These are phyloP conservation scores for Botrytis cinerea DNA, from an alignment of 2,329 filamentous ascomycete species.

Conservation along the genomic window DNA sequence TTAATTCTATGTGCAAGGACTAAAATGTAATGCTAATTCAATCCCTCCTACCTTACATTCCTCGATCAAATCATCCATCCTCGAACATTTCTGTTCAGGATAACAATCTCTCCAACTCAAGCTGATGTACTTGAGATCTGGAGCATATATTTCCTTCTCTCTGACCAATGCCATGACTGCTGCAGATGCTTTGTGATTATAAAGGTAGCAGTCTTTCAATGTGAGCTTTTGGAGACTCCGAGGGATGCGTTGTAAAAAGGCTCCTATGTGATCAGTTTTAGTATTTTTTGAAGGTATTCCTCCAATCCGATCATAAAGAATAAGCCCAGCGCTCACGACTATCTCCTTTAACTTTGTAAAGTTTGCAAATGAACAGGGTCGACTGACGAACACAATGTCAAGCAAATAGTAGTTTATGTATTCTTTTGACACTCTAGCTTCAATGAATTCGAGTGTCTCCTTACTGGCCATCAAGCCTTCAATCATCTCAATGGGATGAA, in stretches of 20 bases:
- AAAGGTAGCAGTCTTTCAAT: neutral
- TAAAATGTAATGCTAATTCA: neutral
- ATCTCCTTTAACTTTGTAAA: neutral
- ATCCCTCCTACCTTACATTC: neutral
- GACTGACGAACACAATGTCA: neutral
- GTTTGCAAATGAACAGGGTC: neutral
- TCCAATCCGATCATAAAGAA: neutral
- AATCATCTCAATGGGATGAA: neutral
- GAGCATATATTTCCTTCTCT: constrained; percentile 5
- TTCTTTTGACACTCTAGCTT: neutral
- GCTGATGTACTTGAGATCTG: constrained; percentile 1
- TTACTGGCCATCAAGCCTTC: neutral
- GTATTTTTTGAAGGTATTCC: too few relatives aligned
- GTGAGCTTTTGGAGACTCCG: neutral
- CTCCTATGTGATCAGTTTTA: neutral
- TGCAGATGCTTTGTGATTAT: neutral
- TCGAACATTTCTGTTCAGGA: neutral
- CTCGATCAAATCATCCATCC: neutral
- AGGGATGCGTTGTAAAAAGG: constrained; percentile 13
- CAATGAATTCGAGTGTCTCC: neutral
- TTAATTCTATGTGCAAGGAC: too few relatives aligned
- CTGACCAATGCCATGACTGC: neutral
- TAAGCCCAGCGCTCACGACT: neutral
- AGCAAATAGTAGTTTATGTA: neutral
- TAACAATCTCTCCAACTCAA: neutral